Base-by-base conservation (phyloP, 352 stramenopile species). In the Phytophthora parvispora region DNA sequence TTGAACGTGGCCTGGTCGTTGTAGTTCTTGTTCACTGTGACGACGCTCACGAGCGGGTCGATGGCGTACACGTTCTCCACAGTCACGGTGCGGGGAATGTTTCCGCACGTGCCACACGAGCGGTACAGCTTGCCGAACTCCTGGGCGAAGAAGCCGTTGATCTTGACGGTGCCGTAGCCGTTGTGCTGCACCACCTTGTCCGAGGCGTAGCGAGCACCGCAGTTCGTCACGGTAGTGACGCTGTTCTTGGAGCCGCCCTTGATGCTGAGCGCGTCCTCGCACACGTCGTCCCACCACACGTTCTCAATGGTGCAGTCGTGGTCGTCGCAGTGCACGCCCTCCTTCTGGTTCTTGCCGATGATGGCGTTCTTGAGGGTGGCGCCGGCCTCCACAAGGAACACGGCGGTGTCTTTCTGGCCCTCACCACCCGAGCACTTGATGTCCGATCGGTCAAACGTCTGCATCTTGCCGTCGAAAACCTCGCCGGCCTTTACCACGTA, bases 171-270 rank as follows among this genome's bases (percentile, higher is more conserved):
- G 43, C 43, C 43, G 43, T 51, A 51, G 43, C 43, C 43, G 43
- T 51, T 51, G 55, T 62, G 55, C 55, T 63, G 56, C 42, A 78
- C 57, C 54, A 69, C 59, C 66, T 86, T 86, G 75, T 86, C 77
- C 31, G 74, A 64, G 28, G 73, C 77, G 38, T 72, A 65, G 20
- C 70, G 67, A 0, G 76, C 72, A 45, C 77, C 73, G 36, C 77
- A 72, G 47, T 74, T 77, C 15, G 69, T 64, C 25, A 78, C 62
- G 40, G 54, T 67, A 20, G 66, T 64, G 2, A 78, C 54, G 47
- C 62, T 76, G 38, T 51, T 55, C 10, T 63, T 34, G 7, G 45
- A 59, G 32, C 67, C 67, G 43, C 54, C 54, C 47, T 71, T 75
- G 60, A 71, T 69, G 31, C 53, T 63, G 3, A 69, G 52, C 34